Evolutionary conservation across 176 grass and related monocot genomes (phyloP), one percentile per base, ranked within the genome.

Genomic region (Thinopyrum elongatum): DNA sequence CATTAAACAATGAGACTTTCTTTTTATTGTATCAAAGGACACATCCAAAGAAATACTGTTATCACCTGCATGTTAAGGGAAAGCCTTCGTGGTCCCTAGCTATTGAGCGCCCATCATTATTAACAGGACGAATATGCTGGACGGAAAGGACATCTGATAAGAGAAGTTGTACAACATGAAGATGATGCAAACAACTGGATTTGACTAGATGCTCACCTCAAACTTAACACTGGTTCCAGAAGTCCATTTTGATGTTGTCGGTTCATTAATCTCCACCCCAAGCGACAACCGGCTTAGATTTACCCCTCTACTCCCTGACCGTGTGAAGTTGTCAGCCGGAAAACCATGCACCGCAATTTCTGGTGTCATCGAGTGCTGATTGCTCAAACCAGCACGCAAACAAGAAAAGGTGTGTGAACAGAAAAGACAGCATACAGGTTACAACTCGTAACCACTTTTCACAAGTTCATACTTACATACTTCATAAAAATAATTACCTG

Each of bases 51-150:
- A 81, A 36, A 14, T 80, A 75, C 17, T 66, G 61, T 42, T 84
- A 80, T 90, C 83, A 98, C 97, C 97, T 98, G 90, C 88, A 90
- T 84, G 97, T 98, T 63, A 98, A 67, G 76, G 97, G 94, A 91
- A 95, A 98, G 25, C 97, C 97, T 39, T 98, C 92, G 42, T 85
- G 66, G 61, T 96, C 97, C 76, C 93, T 89, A 28, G 83, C 86
- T 87, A 98, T 98, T 10, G 92, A 86, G 41, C 71, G 88, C 2
- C 97, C 97, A n/a, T 91, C 92, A 88, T 98, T 96, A 86, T 96
- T 96, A 81, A 98, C 76, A 88, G 94, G 93, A 10, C 72, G 87
- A 58, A 98, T 90, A 88, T 91, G 90, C 97, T 98, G 90, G 84
- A 74, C 35, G 22, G 49, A 23, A 53, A 82, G 53, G 34, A 9